phyloP scores from a whole-genome alignment of 2,329 filamentous ascomycete genomes.

The Gaeumannomyces tritici region DNA sequence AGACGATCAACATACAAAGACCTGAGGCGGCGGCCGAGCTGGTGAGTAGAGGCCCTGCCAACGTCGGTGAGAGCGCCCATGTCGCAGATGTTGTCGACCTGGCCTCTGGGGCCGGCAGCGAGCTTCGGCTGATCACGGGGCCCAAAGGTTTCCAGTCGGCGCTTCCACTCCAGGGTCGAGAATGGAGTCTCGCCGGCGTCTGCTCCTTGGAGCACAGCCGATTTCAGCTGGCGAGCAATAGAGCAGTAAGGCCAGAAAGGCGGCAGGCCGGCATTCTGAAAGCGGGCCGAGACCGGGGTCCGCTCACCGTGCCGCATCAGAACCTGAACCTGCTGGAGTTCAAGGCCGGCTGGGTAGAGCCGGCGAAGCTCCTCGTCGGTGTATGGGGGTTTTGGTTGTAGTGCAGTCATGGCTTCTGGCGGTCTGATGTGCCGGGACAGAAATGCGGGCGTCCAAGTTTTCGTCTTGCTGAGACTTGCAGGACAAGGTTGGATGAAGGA shows the following conservation, averaged over 20 bases:
- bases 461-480: not conserved
- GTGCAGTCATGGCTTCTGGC: slow-evolving; percentile 58
- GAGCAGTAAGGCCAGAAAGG: slow-evolving; percentile 86
- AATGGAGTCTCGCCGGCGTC: slow-evolving; percentile 22
- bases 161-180: slow-evolving; percentile 48
- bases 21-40: slow-evolving; percentile 58
- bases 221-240: slow-evolving; percentile 59
- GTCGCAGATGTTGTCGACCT: slow-evolving; percentile 75
- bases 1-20: slow-evolving; percentile 67
- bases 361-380: slow-evolving; percentile 66
- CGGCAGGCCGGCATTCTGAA: slow-evolving; percentile 64
- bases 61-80: slow-evolving; percentile 67
- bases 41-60: slow-evolving; percentile 62
- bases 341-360: slow-evolving; percentile 72
- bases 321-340: slow-evolving; percentile 85
- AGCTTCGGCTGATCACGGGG: slow-evolving; percentile 58
- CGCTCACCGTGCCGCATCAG: slow-evolving; percentile 73
- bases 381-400: slow-evolving; percentile 68
- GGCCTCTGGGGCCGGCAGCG: slow-evolving; percentile 55
- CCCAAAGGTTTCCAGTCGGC: slow-evolving; percentile 77
- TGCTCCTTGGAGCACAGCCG: slow-evolving; percentile 33
- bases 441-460: not conserved
- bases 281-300: slow-evolving; percentile 79
- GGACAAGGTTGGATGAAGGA: not conserved
- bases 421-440: too few relatives aligned